phyloP scores from a whole-genome alignment of 2,329 filamentous ascomycete genomes.

The Trichophyton simii region DNA sequence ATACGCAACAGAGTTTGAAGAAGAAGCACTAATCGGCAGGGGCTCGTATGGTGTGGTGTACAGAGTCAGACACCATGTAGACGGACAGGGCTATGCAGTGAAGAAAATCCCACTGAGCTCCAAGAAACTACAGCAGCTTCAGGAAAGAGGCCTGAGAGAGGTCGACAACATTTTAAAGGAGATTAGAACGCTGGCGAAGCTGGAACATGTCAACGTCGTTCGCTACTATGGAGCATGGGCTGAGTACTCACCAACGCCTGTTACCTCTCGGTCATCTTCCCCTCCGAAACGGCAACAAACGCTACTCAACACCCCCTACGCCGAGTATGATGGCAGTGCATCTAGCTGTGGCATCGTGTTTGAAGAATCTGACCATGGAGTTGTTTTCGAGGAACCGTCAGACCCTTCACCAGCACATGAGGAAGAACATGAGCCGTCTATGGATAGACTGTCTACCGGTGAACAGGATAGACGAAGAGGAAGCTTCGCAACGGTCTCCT shows the following conservation, averaged over 20 bases:
- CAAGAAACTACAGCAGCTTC: slow-evolving; percentile 40
- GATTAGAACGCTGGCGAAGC: slow-evolving; percentile 47
- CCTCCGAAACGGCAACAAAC: slow-evolving; percentile 3
- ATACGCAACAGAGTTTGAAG: slow-evolving; percentile 40
- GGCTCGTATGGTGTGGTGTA: slow-evolving; percentile 56
- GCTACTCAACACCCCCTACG: slow-evolving; percentile 10
- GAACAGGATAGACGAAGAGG: background rate
- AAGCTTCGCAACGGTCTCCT: slow-evolving; percentile 12
- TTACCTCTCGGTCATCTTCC: background rate
- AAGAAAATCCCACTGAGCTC: slow-evolving; percentile 51
- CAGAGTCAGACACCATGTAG: slow-evolving; percentile 48
- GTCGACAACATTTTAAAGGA: slow-evolving; percentile 48
- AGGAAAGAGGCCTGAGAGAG: slow-evolving; percentile 40
- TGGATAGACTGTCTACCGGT: background rate
- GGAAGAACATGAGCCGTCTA: background rate
- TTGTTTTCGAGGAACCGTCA: slow-evolving; percentile 13
- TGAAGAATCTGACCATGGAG: slow-evolving; percentile 25
- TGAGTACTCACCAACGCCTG: slow-evolving; percentile 30
- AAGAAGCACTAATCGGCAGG: slow-evolving; percentile 46
- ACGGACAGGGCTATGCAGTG: slow-evolving; percentile 51
- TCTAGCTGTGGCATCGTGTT: slow-evolving; percentile 26
- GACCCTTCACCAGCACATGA: background rate
- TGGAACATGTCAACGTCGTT: slow-evolving; percentile 55
- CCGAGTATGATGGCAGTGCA: slow-evolving; percentile 14
- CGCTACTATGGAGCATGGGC: slow-evolving; percentile 55